These are phyloP conservation scores for Coleophoma crateriformis DNA, from an alignment of 2,329 filamentous ascomycete genomes.

Conservation along the genomic window DNA sequence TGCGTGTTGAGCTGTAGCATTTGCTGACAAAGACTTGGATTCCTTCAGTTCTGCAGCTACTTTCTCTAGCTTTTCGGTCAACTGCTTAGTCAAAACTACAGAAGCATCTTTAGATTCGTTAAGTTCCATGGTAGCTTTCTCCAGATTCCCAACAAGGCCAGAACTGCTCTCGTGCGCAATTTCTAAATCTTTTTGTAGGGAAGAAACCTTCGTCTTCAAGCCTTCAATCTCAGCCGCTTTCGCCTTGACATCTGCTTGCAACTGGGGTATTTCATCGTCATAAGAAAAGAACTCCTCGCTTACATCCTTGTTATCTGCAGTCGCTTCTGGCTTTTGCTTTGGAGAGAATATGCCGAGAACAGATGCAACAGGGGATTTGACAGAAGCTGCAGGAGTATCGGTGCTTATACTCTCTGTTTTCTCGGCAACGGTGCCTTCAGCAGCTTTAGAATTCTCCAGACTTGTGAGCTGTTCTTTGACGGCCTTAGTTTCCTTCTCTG, in stretches of 20 bases:
- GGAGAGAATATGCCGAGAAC: constrained; percentile 45
- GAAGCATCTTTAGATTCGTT: constrained; percentile 68
- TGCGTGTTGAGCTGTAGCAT: neutral
- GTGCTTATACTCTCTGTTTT: constrained; percentile 18
- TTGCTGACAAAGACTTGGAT: constrained; percentile 1
- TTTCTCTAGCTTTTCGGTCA: constrained; percentile 10
- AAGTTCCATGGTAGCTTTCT: constrained; percentile 46
- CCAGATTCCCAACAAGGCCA: constrained; percentile 48
- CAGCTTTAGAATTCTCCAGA: constrained; percentile 38
- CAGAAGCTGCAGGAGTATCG: constrained; percentile 26
- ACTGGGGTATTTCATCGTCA: constrained; percentile 76
- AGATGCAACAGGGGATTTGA: constrained; percentile 41
- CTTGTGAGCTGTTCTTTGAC: constrained; percentile 59
- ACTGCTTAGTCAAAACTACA: constrained; percentile 40
- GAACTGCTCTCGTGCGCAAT: constrained; percentile 66
- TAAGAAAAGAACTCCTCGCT: constrained; percentile 85
- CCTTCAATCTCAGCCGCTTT: constrained; percentile 66
- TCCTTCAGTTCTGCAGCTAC: constrained; percentile 12
- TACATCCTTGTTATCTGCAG: constrained; percentile 27
- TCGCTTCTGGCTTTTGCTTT: constrained; percentile 33
- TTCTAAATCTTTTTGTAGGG: constrained; percentile 64
- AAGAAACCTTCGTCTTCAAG: constrained; percentile 63
- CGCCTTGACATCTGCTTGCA: constrained; percentile 69
- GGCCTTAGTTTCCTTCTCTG: constrained; percentile 56
- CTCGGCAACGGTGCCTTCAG: constrained; percentile 17